phyloP scores from a whole-genome alignment of 2,329 filamentous ascomycete genomes.

The Magnaporthiopsis poae region DNA sequence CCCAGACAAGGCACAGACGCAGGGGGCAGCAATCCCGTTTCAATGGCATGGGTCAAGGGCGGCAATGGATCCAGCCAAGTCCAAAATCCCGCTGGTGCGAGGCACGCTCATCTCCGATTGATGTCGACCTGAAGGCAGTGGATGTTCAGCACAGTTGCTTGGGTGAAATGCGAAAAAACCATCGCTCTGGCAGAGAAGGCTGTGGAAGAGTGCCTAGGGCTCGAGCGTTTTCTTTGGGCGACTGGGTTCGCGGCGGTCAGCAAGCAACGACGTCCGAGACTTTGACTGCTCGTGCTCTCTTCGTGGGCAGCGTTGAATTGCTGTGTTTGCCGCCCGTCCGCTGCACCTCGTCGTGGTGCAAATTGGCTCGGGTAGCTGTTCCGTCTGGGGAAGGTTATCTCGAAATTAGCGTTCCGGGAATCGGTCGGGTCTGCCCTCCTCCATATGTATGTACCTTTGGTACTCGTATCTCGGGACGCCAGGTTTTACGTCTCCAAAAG shows the following conservation, averaged over 20 bases:
- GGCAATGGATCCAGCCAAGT: neutral
- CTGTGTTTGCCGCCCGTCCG: too few species aligned
- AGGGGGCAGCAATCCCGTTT: neutral
- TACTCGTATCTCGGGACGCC: neutral
- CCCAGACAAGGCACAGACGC: neutral
- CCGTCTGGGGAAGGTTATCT: neutral
- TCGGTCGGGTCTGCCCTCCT: too few species aligned
- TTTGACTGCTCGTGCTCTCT: too few species aligned
- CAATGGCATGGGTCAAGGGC: neutral
- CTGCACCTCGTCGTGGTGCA: neutral
- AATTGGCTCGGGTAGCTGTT: neutral
- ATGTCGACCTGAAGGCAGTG: too few species aligned
- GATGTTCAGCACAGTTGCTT: too few species aligned
- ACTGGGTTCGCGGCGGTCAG: neutral
- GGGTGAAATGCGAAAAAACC: too few species aligned
- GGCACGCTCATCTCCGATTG: too few species aligned
- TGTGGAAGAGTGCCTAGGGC: neutral
- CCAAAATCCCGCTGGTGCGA: too few species aligned
- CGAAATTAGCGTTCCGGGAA: neutral
- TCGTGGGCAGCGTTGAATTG: too few species aligned
- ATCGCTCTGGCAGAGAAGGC: neutral
- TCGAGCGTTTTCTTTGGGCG: too few species aligned
- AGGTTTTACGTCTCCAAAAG: neutral
- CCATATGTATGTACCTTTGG: neutral
- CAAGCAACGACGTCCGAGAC: too few species aligned